Evolutionary conservation across 345 rosid genomes (phyloP), one percentile per base, ranked within the genome.

Genomic region (Hibiscus trionum): DNA sequence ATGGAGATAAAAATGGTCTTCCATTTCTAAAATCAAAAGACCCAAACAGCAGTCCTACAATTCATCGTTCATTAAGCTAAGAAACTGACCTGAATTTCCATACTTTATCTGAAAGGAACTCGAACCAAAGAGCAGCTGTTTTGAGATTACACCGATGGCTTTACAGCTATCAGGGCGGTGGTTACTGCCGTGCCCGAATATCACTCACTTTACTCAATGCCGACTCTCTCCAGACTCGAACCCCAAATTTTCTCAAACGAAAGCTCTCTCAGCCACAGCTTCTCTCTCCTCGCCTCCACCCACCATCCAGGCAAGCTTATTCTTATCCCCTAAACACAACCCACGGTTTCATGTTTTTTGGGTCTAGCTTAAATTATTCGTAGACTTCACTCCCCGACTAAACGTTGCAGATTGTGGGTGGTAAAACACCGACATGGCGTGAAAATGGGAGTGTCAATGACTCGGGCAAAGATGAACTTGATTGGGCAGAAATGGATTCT

Each of bases 401-500:
- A 26, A 42, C 35, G 11, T 67, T 71, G 76, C 89, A 93, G 96
- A 82, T 88, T 77, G 78, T 85, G 62, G 93, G 96, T 77, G 93
- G 96, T 37, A 86, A 80, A 58, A 70, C 66, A 47, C 77, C 72
- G 31, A 76, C 61, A 74, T 76, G 80, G 86, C 70, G 79, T 73
- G 84, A 73, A n/a, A 76, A 75, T 72, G 83, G 72, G 8, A 80
- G 70, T 37, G 77, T 71, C 62, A 16, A 56, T 47, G 75, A 47
- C 56, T 27, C 19, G 17, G 70, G 79, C 63, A 80, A 61, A 42
- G 86, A 76, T 58, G 96, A 87, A 61, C 67, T 69, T 35, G 90
- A 91, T 79, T 91, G 96, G 97, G 78, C 53, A 73, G 87, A 82
- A 76, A 77, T 93, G 39, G 96, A 93, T 75, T 79, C 91, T 69